Evolutionary conservation across 2,329 filamentous ascomycete species (phyloP), one percentile per base, ranked within the genome.

Genomic region (Gremmenia infestans): DNA sequence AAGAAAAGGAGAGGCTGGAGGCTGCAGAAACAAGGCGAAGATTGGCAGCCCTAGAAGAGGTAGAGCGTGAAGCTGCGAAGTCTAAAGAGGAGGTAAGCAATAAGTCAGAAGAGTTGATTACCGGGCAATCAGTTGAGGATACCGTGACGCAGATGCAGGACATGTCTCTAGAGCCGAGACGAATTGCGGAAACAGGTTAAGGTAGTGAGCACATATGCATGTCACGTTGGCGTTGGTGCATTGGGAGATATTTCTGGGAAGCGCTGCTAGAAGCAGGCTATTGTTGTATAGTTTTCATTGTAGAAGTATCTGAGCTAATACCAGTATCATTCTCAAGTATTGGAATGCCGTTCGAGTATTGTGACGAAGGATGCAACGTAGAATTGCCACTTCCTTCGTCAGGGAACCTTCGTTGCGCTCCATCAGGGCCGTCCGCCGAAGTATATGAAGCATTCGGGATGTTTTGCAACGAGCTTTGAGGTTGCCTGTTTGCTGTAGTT

Each of bases 11-110:
- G 46, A 62, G 60, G 42, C 52, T 55, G 23, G 64, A 70, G 48
- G 66, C 64, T 28, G 61, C 57, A 22, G 67, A 71, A 52, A 70
- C 65, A 32, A 67, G 63, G 52, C 55, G 50, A 50, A 65, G 59
- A 28, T 51, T 70, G 49, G 67, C 65, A 57, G 64, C 57, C 43
- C 48, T 71, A 39, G 56, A 61, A 25, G 56, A 63, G 36, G 56
- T 59, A 15, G 66, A 67, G 50, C 50, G 57, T 12, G 50, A 60
- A 46, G 59, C 65, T 32, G 14, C 45, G 45, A 47, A 17, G 22
- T 25, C 45, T 12, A 60, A 50, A 48, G 59, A 62, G 40, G 53
- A 54, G 6, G 55, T 56, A 12, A 54, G 54, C 50, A 60, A 54
- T 25, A 50, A 60, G 40, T 52, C 43, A 23, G 58, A 56, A 22